Conservation (phyloP, 2,329 filamentous ascomycete genomes). For the Pseudonectria foliicola region DNA sequence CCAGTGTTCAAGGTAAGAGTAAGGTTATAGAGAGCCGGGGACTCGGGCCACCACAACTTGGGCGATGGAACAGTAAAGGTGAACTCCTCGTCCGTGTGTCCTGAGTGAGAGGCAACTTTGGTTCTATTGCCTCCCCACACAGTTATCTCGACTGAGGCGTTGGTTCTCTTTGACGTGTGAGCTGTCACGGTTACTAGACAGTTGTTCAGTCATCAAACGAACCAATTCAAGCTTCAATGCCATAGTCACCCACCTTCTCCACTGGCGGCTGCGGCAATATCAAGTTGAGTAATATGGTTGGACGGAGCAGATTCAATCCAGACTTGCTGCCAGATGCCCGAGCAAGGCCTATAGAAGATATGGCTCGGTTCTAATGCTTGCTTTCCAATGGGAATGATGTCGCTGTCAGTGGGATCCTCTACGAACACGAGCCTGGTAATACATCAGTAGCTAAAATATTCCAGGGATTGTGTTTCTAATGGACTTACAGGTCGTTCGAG, state of each 20-base stretch:
- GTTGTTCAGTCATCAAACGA: background rate
- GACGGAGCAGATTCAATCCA: constrained; percentile 60
- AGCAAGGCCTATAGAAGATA: constrained; percentile 67
- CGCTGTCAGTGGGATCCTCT: constrained; percentile 57
- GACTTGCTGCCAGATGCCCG: constrained; percentile 68
- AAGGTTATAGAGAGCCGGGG: constrained; percentile 58
- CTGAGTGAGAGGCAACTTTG: constrained; percentile 36
- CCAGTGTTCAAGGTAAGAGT: constrained; percentile 39
- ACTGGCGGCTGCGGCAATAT: constrained; percentile 50
- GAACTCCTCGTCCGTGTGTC: constrained; percentile 42
- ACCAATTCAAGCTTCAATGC: background rate
- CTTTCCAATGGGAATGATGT: constrained; percentile 59
- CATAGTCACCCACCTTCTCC: constrained; percentile 36
- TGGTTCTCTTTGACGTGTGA: constrained; percentile 33
- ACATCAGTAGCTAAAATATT: too few relatives aligned
- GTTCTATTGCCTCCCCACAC: constrained; percentile 31
- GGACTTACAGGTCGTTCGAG: constrained; percentile 47
- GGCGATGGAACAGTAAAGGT: constrained; percentile 47
- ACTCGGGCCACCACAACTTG: constrained; percentile 57
- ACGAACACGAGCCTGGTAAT: constrained; percentile 57
- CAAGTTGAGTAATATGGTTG: constrained; percentile 50
- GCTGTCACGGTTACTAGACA: constrained; percentile 48
- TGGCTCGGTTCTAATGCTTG: constrained; percentile 49
- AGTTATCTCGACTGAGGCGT: constrained; percentile 28
- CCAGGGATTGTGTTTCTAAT: too few relatives aligned